Conservation (phyloP, 208 protist species). For the Trypanosoma platydactyli region DNA sequence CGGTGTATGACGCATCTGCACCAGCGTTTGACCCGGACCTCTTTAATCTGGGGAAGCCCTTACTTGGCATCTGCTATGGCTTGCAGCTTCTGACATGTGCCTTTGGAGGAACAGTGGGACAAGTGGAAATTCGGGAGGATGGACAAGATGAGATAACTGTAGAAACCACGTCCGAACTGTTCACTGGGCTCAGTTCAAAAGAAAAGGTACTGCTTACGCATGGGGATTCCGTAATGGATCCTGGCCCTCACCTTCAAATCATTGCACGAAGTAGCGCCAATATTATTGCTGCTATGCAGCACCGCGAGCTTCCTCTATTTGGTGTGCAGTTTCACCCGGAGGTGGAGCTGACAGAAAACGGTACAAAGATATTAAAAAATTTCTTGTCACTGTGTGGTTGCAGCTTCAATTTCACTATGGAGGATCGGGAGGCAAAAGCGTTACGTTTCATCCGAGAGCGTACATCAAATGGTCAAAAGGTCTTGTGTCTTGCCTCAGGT, state of each 20-base stretch:
- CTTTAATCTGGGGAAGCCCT: constrained; percentile 83
- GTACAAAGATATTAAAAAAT: constrained; percentile 93
- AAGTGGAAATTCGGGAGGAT: constrained; percentile 91
- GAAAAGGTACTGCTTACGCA: constrained; percentile 95
- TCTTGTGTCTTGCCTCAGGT: constrained; percentile 96
- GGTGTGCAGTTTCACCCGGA: constrained; percentile 99
- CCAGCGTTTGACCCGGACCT: constrained; percentile 75
- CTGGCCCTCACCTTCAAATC: constrained; percentile 46
- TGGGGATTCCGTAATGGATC: constrained; percentile 82
- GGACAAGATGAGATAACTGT: constrained; percentile 91
- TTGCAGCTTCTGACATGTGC: constrained; percentile 92
- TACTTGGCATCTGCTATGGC: constrained; percentile 99
- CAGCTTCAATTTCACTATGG: constrained; percentile 77
- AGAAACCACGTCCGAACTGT: constrained; percentile 56
- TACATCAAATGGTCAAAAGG: constrained; percentile 85
- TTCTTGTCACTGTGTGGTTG: constrained; percentile 91
- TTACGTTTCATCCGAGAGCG: constrained; percentile 88
- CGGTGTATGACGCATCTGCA: constrained; percentile 86
- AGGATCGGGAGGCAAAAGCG: constrained; percentile 87
- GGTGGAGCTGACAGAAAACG: constrained; percentile 95
- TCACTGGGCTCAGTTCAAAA: constrained; percentile 48
- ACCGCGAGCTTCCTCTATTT: constrained; percentile 67
- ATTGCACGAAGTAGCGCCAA: constrained; percentile 65
- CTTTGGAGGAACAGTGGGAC: constrained; percentile 90
- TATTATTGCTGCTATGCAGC: constrained; percentile 84